These are phyloP conservation scores for Penicillium nucicola DNA, from an alignment of 495 filamentous ascomycete species.

Conservation along the genomic window DNA sequence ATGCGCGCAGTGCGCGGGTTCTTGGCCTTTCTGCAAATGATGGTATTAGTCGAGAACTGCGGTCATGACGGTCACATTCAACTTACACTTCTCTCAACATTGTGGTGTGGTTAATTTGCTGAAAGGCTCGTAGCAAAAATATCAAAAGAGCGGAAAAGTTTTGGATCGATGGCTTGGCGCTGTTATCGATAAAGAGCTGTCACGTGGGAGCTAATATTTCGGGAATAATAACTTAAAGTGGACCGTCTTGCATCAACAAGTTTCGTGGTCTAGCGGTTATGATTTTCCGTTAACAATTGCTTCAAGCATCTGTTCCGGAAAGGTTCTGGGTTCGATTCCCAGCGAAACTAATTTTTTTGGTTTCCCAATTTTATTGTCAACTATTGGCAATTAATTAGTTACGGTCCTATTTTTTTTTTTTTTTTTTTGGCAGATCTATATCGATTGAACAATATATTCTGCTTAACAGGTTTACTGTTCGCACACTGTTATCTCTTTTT, in stretches of 20 bases:
- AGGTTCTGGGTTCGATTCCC: slow-evolving; percentile 25
- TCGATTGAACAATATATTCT: no score
- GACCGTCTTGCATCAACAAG: background rate
- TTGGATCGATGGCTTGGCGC: slow-evolving; percentile 29
- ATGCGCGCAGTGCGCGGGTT: slow-evolving; percentile 92
- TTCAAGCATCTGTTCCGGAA: slow-evolving; percentile 8
- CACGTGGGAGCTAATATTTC: background rate
- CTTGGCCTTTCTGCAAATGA: slow-evolving; percentile 68
- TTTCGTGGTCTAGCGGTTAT: slow-evolving; percentile 13
- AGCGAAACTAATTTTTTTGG: slow-evolving; percentile 16
- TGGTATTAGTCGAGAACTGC: background rate
- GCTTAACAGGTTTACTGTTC: no score
- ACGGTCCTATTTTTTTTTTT: no score
- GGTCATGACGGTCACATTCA: background rate
- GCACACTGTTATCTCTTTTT: no score
- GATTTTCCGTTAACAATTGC: slow-evolving; percentile 12
- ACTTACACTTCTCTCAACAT: slow-evolving; percentile 42
- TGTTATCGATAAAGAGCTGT: slow-evolving; percentile 26
- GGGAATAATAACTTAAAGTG: no score
- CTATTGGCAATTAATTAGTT: no score
- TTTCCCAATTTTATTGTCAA: no score
- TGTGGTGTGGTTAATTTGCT: slow-evolving; percentile 14
- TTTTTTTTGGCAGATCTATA: no score
- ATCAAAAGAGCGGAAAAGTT: slow-evolving; percentile 27
- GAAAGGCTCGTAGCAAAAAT: slow-evolving; percentile 22